Evolutionary conservation across 345 rosid genomes (phyloP), one percentile per base, ranked within the genome.

Genomic region (Eucalyptus guilfoylei): DNA sequence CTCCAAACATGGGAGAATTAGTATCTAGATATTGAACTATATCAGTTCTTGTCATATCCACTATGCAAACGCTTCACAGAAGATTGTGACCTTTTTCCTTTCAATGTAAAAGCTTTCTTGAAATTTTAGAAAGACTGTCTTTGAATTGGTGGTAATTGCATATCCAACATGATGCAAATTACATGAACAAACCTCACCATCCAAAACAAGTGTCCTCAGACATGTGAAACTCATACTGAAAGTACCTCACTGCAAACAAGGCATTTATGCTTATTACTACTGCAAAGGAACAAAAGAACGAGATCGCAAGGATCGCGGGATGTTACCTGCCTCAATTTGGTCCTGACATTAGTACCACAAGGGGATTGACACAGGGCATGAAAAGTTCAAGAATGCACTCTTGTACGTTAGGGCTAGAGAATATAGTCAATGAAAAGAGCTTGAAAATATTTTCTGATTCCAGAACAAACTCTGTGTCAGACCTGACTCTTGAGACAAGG

Each of bases 331-430:
- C 64, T 89, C 91, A 95, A 89, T 88, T 88, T 95, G 86, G 88
- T 85, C 91, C 94, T 94, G 88, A 93, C 89, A 86, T 62, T 58
- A 89, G 92, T 86, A 64, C 95, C 95, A 24, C 92, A 91, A 49
- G 95, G 93, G 17, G 95, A 95, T 64, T 88, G 94, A 88, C 97
- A 95, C 88, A 95, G 85, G 52, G 95, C 95, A 62, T 89, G 89
- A 92, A 95, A 95, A 88, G 92, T 92, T 58, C 88, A 54, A 95
- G 95, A 91, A 95, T 93, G 88, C 89, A 92, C 89, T 91, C 92
- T 88, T 95, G 96, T 90, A 95, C 93, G 32, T 86, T 91, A 55
- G 94, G 95, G 88, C 93, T 95, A 2, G 94, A 91, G 87, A 95
- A 49, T 64, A 90, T 94, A 81, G 95, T 89, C 49, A 95, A 90